phyloP scores from a whole-genome alignment of 306 rosid genomes.

The Sindora glabra region DNA sequence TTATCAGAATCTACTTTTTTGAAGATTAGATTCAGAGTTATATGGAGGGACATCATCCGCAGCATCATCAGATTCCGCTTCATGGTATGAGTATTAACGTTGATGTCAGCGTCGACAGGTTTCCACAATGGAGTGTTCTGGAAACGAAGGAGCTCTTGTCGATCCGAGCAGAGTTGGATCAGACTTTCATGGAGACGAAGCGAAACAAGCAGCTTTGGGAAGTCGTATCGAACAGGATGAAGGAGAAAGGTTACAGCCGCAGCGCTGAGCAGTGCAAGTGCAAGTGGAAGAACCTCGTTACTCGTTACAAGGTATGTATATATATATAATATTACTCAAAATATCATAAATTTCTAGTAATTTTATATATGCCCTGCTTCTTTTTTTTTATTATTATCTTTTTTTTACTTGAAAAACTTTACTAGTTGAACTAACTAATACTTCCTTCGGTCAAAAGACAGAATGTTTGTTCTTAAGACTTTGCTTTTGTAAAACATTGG shows the following conservation, averaged over 20 bases:
- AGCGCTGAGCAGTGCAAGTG: constrained; percentile 99
- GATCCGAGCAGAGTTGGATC: constrained; percentile 83
- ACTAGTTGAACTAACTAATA: too few relatives aligned
- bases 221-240: constrained; percentile 61
- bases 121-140: constrained; percentile 94
- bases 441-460: too few relatives aligned
- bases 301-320: constrained; percentile 93
- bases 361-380: too few relatives aligned
- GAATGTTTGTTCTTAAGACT: too few relatives aligned
- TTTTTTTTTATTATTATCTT: too few relatives aligned
- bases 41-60: constrained; percentile 62
- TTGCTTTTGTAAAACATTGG: too few relatives aligned
- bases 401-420: too few relatives aligned
- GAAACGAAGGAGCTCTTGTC: constrained; percentile 82
- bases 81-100: constrained; percentile 20
- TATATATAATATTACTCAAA: too few relatives aligned
- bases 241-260: constrained; percentile 70
- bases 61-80: constrained; percentile 18
- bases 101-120: constrained; percentile 56
- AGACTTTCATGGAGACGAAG: constrained; percentile 89
- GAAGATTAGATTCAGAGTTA: too few relatives aligned
- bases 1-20: too few relatives aligned
- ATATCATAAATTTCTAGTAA: background rate
- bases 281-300: constrained; percentile 98
- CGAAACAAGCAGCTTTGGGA: constrained; percentile 90